Base-by-base conservation (phyloP, 352 stramenopile genomes). In the Chrysophaeum taylorii region DNA sequence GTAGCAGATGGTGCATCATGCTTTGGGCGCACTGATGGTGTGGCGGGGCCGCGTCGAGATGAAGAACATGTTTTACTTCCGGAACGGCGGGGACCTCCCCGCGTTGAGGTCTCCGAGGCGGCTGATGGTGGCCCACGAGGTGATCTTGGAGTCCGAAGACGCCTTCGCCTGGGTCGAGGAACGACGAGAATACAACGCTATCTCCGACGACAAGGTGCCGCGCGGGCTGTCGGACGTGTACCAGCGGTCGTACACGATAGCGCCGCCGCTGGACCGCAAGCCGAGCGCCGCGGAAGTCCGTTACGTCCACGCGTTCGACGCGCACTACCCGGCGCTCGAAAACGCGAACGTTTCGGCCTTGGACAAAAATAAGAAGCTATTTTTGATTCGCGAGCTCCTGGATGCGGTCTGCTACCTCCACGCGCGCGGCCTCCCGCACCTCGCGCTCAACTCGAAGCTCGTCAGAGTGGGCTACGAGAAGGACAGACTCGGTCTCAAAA, bases 281-380 rank as follows among this genome's bases (percentile, higher is more conserved):
- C 14, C 21, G 41, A 21, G 14, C 14, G 41, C 12, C 14, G 21
- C 41, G 41, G 41, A 12, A 12, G 45, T 57, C 9, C 9, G 23
- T 12, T 66, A 43, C 57, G 12, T 66, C 12, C 57, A 66, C 57
- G 57, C 57, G 31, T 66, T 66, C 35, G 57, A 66, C 57, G 57
- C 57, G 2, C 5, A 14, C 33, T 66, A 27, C 57, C 14, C 31
- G 33, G 12, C 57, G 57, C 57, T 66, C 2, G 41, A 31, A 18
- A 18, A 9, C 12, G 33, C n/a, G 33, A 45, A 66, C 57, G 14
- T 5, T 31, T 33, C 57, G 12, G 35, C 15, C 12, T 15, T 27
- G n/a, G 35, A 62, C 45, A 31, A 63, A 25, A 31, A 4, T 12
- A 2, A 9, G 12, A 2, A 2, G 57, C 57, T 45, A 1, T 7